Evolutionary conservation across 176 grass and related monocot species (phyloP), one percentile per base, ranked within the genome.

Genomic region (Carex kokanica): DNA sequence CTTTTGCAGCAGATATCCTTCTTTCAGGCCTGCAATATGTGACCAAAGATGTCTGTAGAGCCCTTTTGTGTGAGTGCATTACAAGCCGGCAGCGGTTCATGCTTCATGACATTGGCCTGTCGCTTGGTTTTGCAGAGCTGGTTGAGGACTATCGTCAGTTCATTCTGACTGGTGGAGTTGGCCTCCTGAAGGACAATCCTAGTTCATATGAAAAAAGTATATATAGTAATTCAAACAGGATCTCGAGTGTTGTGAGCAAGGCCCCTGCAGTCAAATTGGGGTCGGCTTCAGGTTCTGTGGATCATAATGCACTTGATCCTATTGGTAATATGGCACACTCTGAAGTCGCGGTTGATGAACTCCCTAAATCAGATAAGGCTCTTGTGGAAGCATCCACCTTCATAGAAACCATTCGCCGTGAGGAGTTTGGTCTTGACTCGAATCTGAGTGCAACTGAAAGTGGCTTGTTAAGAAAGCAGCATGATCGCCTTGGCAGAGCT

Each of bases 401-500:
- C 60, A 82, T 98, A 82, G 91, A 98, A 89, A 89, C 83, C 51
- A 98, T 98, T 88, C 85, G 95, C 2, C 86, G 91, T 81, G 92
- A 95, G 79, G 95, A 98, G 57, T 98, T 98, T 95, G 95, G 95
- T 90, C 84, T 98, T 16, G 91, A 93, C 87, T 79, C 83, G 43
- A 81, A 84, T 74, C 79, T 91, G 81, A 88, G 78, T 84, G 82
- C 77, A 57, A 83, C 62, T 38, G 95, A 95, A 41, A 88, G 81
- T 90, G 86, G 57, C 75, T 85, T 98, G 84, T 88, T 98, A 84
- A 89, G 88, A 43, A 98, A 98, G 79, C 95, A 98, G 74, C 95
- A 98, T 88, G 95, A 90, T 86, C 87, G 95, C 53, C 95, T 98
- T 90, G 95, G 95, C 74, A 94, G 95, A 90, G 95, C 95, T 87